phyloP scores from a whole-genome alignment of 2,329 filamentous ascomycete genomes.

The Diaporthe capsici region DNA sequence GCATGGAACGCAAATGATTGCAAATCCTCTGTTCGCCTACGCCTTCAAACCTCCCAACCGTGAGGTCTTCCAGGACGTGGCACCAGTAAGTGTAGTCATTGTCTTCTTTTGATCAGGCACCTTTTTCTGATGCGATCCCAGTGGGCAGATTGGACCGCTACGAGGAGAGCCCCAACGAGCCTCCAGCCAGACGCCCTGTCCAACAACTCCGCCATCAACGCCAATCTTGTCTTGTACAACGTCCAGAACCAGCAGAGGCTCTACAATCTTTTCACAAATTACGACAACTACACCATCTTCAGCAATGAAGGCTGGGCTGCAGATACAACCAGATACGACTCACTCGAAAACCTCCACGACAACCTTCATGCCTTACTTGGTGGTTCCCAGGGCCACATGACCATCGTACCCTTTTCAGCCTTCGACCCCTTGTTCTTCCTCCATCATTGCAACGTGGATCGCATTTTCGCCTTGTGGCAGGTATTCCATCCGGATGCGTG shows the following conservation, averaged over 20 bases:
- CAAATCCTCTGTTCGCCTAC: constrained; percentile 74
- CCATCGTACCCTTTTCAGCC: constrained; percentile 77
- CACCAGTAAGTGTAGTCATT: constrained; percentile 64
- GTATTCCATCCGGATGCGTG: constrained; percentile 77
- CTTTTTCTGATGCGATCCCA: constrained; percentile 46
- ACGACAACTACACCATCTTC: constrained; percentile 77
- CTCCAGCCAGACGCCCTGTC: constrained; percentile 62
- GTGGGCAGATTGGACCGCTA: constrained; percentile 73
- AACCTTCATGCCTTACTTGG: constrained; percentile 72
- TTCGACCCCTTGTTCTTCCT: constrained; percentile 87
- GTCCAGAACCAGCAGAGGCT: constrained; percentile 72
- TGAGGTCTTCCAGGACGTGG: constrained; percentile 67
- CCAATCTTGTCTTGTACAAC: constrained; percentile 66
- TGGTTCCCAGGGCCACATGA: constrained; percentile 75
- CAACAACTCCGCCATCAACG: constrained; percentile 70
- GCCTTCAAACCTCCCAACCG: constrained; percentile 71
- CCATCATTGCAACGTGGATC: constrained; percentile 83
- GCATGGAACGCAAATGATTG: constrained; percentile 67
- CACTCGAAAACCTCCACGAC: constrained; percentile 76
- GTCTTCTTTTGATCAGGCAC: constrained; percentile 35
- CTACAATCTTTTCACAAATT: constrained; percentile 77
- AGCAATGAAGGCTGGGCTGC: constrained; percentile 77
- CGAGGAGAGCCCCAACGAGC: constrained; percentile 68
- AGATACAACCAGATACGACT: constrained; percentile 68
- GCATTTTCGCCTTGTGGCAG: constrained; percentile 84